Base-by-base conservation (phyloP, 208 protist species). In the Strigomonas culicis region DNA sequence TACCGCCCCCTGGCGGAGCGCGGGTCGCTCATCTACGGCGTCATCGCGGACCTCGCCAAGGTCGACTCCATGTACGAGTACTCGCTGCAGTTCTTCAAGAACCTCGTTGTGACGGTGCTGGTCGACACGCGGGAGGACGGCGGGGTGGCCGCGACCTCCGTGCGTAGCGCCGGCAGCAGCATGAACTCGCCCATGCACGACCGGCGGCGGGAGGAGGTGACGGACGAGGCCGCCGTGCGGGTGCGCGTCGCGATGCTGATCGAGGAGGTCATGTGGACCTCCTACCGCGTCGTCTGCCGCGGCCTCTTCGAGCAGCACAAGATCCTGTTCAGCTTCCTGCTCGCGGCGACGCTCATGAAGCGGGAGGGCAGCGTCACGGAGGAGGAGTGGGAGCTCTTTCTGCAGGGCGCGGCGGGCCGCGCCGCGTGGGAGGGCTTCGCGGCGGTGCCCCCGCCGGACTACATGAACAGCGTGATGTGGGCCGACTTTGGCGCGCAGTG, bases 221-320 rank as follows among this genome's bases (percentile, higher is more conserved):
- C 25, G 47, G 67, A 72, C 31, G 79, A 84, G 4, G 41, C 17
- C 34, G 44, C 43, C 21, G 82, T 96, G 30, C 67, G 86, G 39
- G 67, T 74, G 22, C 80, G 81, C 22, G 84, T 97, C 55, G 39
- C 63, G 57, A 74, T 92, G 68, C 77, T 97, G 8, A 77, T 89
- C 27, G 75, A 79, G 61, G 87, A 84, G 57, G 72, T 92, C 28
- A 97, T 92, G 39, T 80, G 80, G 65, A 76, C 90, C 60, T 90
- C 92, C 32, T 98, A 94, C 72, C 79, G 76, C 51, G 95, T 88
- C 27, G 80, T 98, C 31, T 98, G 95, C 84, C 88, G 95, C 36
- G 95, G 93, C n/a, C 86, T 98, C 27, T 98, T 98, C 68, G 93
- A 97, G 58, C 59, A 77, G 19, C 86, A 98, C 84, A 98, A 98